Base-by-base conservation (phyloP, 495 filamentous ascomycete genomes). In the Lasiosphaeriaceae sp. region DNA sequence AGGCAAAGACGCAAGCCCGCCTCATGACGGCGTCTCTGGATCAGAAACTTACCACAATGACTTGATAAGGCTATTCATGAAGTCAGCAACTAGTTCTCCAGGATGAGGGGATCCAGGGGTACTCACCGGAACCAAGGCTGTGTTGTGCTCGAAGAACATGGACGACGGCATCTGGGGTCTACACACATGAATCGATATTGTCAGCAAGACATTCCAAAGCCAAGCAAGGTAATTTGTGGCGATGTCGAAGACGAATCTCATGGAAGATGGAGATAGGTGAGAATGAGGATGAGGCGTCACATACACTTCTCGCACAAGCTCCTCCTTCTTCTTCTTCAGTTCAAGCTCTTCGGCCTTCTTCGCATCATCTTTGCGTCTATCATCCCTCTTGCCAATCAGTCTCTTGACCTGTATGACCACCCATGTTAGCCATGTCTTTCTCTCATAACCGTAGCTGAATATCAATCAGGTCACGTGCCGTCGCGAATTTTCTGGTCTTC, bases 101-200 rank as follows among this genome's bases (percentile, higher is more conserved):
- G 12, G 19, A 52, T 12, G 14, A 16, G 49, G n/a, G 17, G 12
- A 43, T 12, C 12, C 16, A 14, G 17, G 20, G 19, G 11, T 17
- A 59, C 60, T 53, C 39, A 68, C 63, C 1, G 94, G 94, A 20
- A 87, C 82, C 50, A 98, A 83, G 24, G 90, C 88, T 47, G 88
- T 88, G 74, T 98, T 98, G 77, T 92, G 90, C 61, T 90, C 83
- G 76, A 96, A 97, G 85, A 97, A 98, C 73, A 98, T 86, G 47
- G 83, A 80, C 8, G 91, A 92, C 7, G 93, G 87, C 52, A 88
- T 85, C 72, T 92, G 87, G 11, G 87, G 83, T 34, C 83, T 81
- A 58, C 70, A 70, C 19, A 19, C 47, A 54, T 54, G 60, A 45
- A 39, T 31, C 26, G 9, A 9, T 56, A 41, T 46, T 43, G 41